Percentiles rank a stretch among this genome's conserved stretches.
phyloP scores from a whole-genome alignment of 2,329 filamentous ascomycete genomes.

The Paraconiothyrium sp. region DNA sequence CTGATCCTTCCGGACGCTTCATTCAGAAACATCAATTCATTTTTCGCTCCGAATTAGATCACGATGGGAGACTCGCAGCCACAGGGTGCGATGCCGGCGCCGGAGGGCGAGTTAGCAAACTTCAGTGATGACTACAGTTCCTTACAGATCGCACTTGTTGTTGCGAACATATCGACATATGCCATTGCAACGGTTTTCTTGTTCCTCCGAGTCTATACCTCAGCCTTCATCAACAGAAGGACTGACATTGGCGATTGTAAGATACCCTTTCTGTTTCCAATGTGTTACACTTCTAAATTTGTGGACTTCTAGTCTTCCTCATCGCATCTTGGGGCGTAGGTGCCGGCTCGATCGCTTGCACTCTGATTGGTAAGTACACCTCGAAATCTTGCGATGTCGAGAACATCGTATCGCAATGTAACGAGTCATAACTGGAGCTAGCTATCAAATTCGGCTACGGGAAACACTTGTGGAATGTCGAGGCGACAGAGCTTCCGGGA shows the following conservation, averaged over 20 bases:
- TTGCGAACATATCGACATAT: background rate
- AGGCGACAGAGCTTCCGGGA: slow-evolving; percentile 6
- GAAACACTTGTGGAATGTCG: slow-evolving; percentile 9
- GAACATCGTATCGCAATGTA: background rate
- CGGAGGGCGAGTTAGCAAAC: background rate
- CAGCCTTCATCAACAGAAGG: slow-evolving; percentile 6
- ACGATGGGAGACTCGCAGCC: background rate
- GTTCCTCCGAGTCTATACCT: background rate
- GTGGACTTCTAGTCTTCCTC: background rate
- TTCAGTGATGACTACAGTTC: background rate
- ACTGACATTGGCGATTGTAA: slow-evolving; percentile 6
- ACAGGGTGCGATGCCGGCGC: slow-evolving; percentile 1
- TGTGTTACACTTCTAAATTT: background rate
- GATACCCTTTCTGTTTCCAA: background rate
- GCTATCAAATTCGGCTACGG: slow-evolving; percentile 10
- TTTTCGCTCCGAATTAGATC: background rate
- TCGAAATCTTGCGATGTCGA: background rate
- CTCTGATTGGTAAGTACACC: background rate
- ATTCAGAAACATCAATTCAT: background rate
- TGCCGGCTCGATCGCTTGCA: slow-evolving; percentile 6
- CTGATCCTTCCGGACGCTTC: background rate
- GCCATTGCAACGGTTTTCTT: background rate
- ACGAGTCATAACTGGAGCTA: background rate
- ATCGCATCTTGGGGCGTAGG: slow-evolving; percentile 7
- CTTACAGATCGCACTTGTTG: slow-evolving; percentile 1